Evolutionary conservation across 257 asterid species (phyloP).

Genomic region (Solanum habrochaites): DNA sequence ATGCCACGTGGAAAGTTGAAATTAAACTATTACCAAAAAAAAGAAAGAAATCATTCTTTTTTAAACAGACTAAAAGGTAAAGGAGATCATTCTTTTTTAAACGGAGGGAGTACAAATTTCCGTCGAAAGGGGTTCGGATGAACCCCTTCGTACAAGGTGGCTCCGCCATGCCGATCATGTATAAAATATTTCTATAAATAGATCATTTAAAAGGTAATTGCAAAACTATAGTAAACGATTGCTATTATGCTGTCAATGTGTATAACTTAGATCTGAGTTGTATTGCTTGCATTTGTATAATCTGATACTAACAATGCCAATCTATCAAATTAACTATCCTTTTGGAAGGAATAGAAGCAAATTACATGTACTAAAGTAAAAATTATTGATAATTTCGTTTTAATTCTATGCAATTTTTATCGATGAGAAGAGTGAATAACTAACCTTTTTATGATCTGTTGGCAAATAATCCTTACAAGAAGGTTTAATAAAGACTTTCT

Average conservation of each 20-base stretch:
- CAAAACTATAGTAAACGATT: no score
- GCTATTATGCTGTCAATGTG: background rate
- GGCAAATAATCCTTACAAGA: slow-evolving; percentile 40
- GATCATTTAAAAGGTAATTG: background rate
- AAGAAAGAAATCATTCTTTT: no score
- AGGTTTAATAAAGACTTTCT: slow-evolving; percentile 47
- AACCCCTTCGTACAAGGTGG: no score
- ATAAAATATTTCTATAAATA: no score
- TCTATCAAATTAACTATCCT: background rate
- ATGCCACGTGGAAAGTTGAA: no score
- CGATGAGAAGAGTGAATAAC: background rate
- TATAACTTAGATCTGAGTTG: background rate
- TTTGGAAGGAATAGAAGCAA: background rate
- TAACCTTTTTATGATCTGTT: slow-evolving; percentile 51
- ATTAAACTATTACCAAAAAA: no score
- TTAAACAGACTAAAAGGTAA: no score
- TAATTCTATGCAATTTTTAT: background rate
- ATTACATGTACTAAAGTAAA: background rate
- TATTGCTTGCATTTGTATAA: background rate
- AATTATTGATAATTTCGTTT: background rate
- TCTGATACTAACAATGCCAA: background rate
- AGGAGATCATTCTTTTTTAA: no score
- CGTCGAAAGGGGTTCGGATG: no score
- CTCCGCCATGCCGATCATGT: no score
- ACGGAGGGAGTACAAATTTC: no score